Evolutionary conservation across 1,284 basidiomycete species (phyloP), one percentile per base, ranked within the genome.

Genomic region (Abortiporus biennis): DNA sequence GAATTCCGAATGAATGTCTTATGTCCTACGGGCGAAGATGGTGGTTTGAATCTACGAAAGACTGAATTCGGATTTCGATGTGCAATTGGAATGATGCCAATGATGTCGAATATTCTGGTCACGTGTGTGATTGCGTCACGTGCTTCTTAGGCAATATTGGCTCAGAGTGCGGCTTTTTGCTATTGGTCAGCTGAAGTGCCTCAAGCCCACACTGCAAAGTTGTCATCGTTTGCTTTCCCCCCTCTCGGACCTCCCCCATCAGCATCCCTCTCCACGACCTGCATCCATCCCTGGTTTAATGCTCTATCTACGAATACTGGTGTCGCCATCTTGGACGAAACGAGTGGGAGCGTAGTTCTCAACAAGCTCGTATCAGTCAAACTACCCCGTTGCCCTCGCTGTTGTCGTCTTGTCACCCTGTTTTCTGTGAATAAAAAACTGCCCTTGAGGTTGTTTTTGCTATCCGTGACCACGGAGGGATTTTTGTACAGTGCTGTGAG

Each of bases 261-360:
- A 8, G n/a, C 27, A 23, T 19, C 38, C 24, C 25, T 39, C 22
- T 13, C 24, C 11, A n/a, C 21, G 15, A 21, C 22, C 24, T 40
- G 8, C 37, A 32, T 35, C 44, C 54, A 29, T 41, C 25, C 3
- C 8, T 4, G 23, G 22, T 30, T 38, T 29, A 35, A 24, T 47
- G 33, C 39, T 19, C 2, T 37, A 40, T 16, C 17, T 15, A 19
- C 8, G 21, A 8, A n/a, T n/a, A 31, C 27, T 31, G 6, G 4
- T 36, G 19, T 44, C 25, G 38, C 34, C 17, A 43, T 24, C 38
- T 27, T 25, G 19, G 27, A 29, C 9, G 27, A n/a, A n/a, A 57
- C 62, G 61, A 63, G 64, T 58, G 66, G 64, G 71, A 74, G 71
- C 67, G 69, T 55, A 61, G 68, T 71, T 52, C 72, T 74, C 67